These are phyloP conservation scores for Fusarium algeriense DNA, from an alignment of 2,329 filamentous ascomycete genomes.

Conservation along the genomic window DNA sequence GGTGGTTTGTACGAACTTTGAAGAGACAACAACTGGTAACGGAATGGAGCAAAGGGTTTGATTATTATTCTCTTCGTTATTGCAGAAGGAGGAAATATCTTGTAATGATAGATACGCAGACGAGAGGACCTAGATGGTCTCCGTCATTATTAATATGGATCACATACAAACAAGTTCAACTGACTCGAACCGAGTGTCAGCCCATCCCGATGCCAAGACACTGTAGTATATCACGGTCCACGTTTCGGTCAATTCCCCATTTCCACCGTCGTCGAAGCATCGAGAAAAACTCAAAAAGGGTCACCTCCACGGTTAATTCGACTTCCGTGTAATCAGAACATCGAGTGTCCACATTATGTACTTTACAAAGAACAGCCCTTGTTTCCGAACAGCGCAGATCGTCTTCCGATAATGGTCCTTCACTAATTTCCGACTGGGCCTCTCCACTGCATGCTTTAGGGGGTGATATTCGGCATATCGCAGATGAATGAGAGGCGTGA, in stretches of 20 bases:
- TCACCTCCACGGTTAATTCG: constrained; percentile 27
- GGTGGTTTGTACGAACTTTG: constrained; percentile 34
- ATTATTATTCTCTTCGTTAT: neutral
- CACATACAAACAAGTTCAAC: neutral
- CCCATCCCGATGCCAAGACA: constrained; percentile 1
- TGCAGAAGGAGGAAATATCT: constrained; percentile 14
- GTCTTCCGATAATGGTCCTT: constrained; percentile 22
- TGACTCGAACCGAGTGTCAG: neutral
- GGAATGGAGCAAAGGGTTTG: constrained; percentile 25
- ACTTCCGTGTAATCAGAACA: constrained; percentile 13
- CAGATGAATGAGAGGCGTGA: neutral
- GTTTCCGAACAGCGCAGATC: constrained; percentile 15
- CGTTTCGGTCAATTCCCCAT: constrained; percentile 7
- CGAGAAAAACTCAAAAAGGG: neutral
- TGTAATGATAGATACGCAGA: constrained; percentile 35
- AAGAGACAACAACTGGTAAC: constrained; percentile 18
- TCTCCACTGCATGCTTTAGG: constrained; percentile 18
- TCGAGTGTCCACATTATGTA: neutral
- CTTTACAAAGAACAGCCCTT: constrained; percentile 1
- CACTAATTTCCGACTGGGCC: constrained; percentile 34
- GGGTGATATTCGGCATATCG: neutral
- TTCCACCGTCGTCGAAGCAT: constrained; percentile 5
- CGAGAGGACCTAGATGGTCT: constrained; percentile 42
- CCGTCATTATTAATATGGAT: constrained; percentile 40
- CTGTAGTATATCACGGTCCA: neutral